Percentiles rank a stretch among this genome's conserved stretches.
Evolutionary conservation across 1,139 yeast genomes (phyloP).

Genomic region (Pichia sp.): DNA sequence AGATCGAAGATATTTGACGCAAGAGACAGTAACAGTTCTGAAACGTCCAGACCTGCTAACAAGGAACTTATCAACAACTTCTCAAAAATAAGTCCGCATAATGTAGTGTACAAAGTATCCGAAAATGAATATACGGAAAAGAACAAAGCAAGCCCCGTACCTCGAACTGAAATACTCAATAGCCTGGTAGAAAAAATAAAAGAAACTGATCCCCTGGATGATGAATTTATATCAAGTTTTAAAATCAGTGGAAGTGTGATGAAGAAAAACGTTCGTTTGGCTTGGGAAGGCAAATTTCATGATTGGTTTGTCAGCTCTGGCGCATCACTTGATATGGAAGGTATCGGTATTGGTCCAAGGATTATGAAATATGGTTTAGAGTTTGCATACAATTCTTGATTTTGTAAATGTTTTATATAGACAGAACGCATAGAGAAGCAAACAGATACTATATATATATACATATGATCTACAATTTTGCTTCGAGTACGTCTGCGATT

Average conservation of each 20-base stretch:
- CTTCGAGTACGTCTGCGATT: not conserved
- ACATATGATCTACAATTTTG: not conserved
- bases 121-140: constrained; percentile 10
- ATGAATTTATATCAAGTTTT: constrained; percentile 43
- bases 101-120: constrained; percentile 10
- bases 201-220: not conserved
- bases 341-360: constrained; percentile 19
- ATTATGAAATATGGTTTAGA: constrained; percentile 31
- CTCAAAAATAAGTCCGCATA: constrained; percentile 6
- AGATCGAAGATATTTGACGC: constrained; percentile 21
- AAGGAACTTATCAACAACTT: not conserved
- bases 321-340: constrained; percentile 36
- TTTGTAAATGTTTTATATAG: too few relatives aligned
- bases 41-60: constrained; percentile 1
- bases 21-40: not conserved
- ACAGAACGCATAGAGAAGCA: too few relatives aligned
- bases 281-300: constrained; percentile 86
- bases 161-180: not conserved
- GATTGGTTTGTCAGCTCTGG: constrained; percentile 81
- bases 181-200: not conserved
- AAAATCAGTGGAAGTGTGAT: constrained; percentile 68
- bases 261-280: constrained; percentile 50
- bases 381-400: constrained; percentile 11
- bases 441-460: not conserved
- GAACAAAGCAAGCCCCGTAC: not conserved